These are phyloP conservation scores for Galerina marginata DNA, from an alignment of 768 basidiomycete species.

Conservation along the genomic window DNA sequence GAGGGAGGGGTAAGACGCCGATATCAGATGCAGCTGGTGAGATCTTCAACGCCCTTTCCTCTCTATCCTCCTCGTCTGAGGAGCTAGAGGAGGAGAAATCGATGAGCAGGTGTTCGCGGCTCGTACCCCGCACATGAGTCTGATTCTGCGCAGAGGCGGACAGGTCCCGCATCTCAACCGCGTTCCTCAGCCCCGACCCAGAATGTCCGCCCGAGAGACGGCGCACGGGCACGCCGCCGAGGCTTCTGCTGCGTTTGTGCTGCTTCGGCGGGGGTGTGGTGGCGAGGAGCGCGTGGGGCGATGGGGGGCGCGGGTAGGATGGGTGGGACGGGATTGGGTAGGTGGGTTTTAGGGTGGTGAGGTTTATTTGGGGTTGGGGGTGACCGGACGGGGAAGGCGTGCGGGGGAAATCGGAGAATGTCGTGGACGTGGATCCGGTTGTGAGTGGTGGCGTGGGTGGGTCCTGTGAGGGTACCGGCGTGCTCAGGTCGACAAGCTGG, in stretches of 20 bases:
- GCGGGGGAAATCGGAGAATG: conserved; percentile 14
- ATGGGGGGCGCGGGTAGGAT: conserved; percentile 22
- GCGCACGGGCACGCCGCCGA: conserved; percentile 33
- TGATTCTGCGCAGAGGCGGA: background rate
- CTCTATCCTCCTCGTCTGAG: conserved; percentile 16
- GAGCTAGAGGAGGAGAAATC: conserved; percentile 28
- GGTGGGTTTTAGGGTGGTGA: background rate
- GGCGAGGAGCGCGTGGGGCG: conserved; percentile 26
- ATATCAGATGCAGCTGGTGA: conserved; percentile 29
- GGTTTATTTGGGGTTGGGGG: background rate
- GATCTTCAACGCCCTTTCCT: conserved; percentile 9
- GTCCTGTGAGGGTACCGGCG: background rate
- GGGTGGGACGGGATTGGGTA: conserved; percentile 11
- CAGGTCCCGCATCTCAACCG: conserved; percentile 12
- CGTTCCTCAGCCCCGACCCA: conserved; percentile 25
- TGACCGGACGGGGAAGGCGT: conserved; percentile 15
- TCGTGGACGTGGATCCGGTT: conserved; percentile 5
- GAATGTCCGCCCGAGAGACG: conserved; percentile 26
- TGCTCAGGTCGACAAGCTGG: conserved; percentile 20
- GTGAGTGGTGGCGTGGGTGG: conserved; percentile 14
- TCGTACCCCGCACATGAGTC: conserved; percentile 10
- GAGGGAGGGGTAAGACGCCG: conserved; percentile 13
- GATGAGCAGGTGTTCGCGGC: conserved; percentile 29
- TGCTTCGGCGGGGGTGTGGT: conserved; percentile 27
- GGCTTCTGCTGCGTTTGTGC: conserved; percentile 27